Evolutionary conservation across 176 grass and related monocot species (phyloP).

Genomic region (Avena atlantica): DNA sequence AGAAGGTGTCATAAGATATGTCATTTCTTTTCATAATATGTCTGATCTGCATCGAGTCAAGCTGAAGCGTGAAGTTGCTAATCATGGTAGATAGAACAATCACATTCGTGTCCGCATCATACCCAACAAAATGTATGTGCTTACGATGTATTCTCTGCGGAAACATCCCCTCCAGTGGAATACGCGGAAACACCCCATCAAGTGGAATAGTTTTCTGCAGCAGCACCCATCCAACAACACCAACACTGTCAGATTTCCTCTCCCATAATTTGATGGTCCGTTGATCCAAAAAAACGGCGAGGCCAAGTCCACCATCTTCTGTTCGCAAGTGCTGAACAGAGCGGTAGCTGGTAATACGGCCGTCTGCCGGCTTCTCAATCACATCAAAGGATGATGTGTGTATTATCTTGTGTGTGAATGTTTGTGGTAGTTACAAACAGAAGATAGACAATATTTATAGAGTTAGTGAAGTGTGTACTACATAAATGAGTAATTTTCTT

Average conservation of each 20-base stretch:
- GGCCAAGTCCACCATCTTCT: background rate
- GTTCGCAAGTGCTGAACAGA: background rate
- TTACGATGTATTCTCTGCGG: background rate
- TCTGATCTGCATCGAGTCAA: background rate
- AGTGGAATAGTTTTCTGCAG: conserved; percentile 11
- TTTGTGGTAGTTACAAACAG: no score
- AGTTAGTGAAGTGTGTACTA: no score
- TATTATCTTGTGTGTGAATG: no score
- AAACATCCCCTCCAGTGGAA: background rate
- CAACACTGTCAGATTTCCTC: background rate
- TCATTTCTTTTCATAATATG: background rate
- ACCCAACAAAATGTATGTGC: background rate
- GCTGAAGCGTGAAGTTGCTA: background rate
- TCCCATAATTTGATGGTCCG: background rate
- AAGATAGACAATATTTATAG: no score
- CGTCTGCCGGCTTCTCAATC: background rate
- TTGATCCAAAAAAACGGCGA: background rate
- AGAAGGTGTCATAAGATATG: background rate
- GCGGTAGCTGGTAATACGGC: background rate
- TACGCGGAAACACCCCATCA: background rate
- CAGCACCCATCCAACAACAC: background rate
- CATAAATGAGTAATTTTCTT: no score
- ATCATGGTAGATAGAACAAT: background rate
- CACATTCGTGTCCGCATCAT: background rate
- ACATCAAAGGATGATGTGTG: background rate